Evolutionary conservation across 2,329 filamentous ascomycete species (phyloP), one percentile per base, ranked within the genome.

Genomic region (Colletotrichum sp.): DNA sequence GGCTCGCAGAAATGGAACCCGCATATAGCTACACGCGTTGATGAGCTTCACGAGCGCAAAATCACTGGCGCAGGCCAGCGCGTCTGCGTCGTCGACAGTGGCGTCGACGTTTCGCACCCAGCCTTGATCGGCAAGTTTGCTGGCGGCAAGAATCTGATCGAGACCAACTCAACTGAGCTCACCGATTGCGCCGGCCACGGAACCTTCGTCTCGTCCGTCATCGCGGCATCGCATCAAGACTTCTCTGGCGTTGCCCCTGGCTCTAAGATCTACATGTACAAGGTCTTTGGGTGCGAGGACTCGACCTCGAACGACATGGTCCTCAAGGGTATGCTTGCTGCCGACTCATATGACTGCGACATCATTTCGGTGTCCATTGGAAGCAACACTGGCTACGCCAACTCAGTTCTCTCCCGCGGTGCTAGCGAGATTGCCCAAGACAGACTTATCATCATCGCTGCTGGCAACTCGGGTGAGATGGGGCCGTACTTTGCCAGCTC

Each of bases 231-330:
- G 8, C 31, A 73, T 43, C 27, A 59, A 6, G 70, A 75, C 63
- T 73, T 78, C 33, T 27, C 66, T 6, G 78, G 78, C 8, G 76
- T 77, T 5, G 77, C 76, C 1, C 76, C 77, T 6, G 78, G 70
- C 21, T 72, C 77, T 5, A 69, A 77, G 51, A 68, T 79, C 3
- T 78, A 72, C 73, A 77, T 78, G 77, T 79, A 79, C 75, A 78
- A 78, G 59, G 69, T 79, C 67, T 79, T 79, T 63, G 78, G 69
- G 8, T 78, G 78, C 55, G 66, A 58, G 8, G 64, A 27, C 12
- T 59, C 36, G 16, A 77, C 76, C 1, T 66, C 72, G 2, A 78
- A 75, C 34, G 78, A 78, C 59, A 55, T 78, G 24, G 71, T 79
- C 8, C 63, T 79, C 36, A 76, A 78, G 64, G 78, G 74, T 15